A percentile compares a stretch with the other conserved stretches of the same genome.
Evolutionary conservation across 257 asterid species (phyloP).

Genomic region (Buddleja alternifolia): DNA sequence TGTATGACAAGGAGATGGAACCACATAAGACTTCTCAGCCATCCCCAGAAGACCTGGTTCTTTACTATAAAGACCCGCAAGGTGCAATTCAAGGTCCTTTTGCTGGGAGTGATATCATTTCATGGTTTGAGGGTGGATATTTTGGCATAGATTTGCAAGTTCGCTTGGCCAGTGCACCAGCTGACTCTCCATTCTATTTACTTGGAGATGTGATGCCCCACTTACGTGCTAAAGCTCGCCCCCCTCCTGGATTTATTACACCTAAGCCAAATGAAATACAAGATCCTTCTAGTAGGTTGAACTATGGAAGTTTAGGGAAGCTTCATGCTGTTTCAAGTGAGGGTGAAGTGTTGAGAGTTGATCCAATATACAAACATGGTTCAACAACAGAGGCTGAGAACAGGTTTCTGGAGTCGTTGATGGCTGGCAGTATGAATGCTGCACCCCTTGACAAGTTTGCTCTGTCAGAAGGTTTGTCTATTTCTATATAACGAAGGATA

Average conservation of each 20-base stretch:
- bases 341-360: constrained; percentile 45
- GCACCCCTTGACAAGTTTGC: constrained; percentile 44
- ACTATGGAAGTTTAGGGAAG: constrained; percentile 41
- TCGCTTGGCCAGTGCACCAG: constrained; percentile 54
- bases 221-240: constrained; percentile 62
- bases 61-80: constrained; percentile 66
- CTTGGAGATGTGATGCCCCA: constrained; percentile 82
- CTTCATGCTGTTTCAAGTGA: constrained; percentile 42
- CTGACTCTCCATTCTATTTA: constrained; percentile 50
- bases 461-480: constrained; percentile 54
- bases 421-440: constrained; percentile 48
- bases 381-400: constrained; percentile 55
- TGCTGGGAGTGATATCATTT: constrained; percentile 62
- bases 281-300: constrained; percentile 45
- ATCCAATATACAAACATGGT: constrained; percentile 42
- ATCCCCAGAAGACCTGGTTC: constrained; percentile 64
- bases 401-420: constrained; percentile 61
- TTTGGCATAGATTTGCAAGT: constrained; percentile 74
- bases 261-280: constrained; percentile 50
- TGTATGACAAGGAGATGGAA: constrained; percentile 45
- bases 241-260: constrained; percentile 73
- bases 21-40: constrained; percentile 36
- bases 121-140: constrained; percentile 74
- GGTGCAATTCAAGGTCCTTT: constrained; percentile 74
- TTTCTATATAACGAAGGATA: constrained; percentile 6